Evolutionary conservation across 306 rosid species (phyloP), one percentile per base, ranked within the genome.

Genomic region (Cotoneaster glaucophyllus): DNA sequence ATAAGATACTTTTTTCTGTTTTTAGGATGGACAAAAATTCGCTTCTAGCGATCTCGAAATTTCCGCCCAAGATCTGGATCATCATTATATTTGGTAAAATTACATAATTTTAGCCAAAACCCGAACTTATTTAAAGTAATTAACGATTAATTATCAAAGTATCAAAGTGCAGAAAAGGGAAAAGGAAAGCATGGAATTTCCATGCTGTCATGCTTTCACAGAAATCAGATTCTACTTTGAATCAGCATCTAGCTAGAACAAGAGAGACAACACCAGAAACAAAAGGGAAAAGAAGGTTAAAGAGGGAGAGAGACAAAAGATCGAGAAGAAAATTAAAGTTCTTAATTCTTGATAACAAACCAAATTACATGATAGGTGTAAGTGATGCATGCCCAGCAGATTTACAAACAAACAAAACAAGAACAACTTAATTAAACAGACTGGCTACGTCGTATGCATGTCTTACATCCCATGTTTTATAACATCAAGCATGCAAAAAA

Each of bases 321-420:
- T 52, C 17, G 37, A 70, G 59, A 64, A 31, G 62, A 53, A 54
- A 82, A 50, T 8, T 72, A 74, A 62, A 77, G 79, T 74, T 76
- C 71, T 76, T 80, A 41, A 39, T 76, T 79, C 86, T 50, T 50
- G 54, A 83, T 79, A 39, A 79, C 74, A 75, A 76, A 81, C 77
- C 71, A 76, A 84, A 84, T 52, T 72, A 88, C 91, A 89, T 83
- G 85, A 91, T 78, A 88, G 91, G 90, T 95, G 98, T 95, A 95
- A 95, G 96, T 44, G 90, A 90, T 88, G 97, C 98, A 95, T 92
- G 89, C 93, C 88, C 93, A 87, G 98, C 75, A 89, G 89, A 89
- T 78, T 79, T 69, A 77, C 56, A 79, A 15, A 37, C 50, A 62
- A 54, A 71, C 70, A 70, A 62, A 54, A 71, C 70, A 70, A 78